phyloP scores from a whole-genome alignment of 192 early-diverging fungal genomes.

The Spizellomyces punctatus region DNA sequence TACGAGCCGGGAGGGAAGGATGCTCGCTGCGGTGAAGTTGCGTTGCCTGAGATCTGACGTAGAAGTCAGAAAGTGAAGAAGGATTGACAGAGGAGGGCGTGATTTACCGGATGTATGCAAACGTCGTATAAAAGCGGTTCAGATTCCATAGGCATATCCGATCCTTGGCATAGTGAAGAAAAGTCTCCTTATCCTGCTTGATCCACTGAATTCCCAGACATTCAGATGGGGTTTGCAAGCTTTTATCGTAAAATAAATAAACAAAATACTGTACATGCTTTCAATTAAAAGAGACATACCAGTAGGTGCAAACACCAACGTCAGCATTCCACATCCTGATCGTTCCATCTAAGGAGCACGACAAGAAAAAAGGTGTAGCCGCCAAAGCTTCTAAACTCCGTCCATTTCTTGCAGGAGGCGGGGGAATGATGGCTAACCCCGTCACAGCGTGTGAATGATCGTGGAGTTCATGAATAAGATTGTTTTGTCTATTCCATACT shows the following conservation, averaged over 20 bases:
- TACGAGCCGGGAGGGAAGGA: constrained; percentile 32
- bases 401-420: constrained; percentile 9
- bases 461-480: constrained; percentile 43
- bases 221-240: constrained; percentile 44
- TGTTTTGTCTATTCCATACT: constrained; percentile 47
- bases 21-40: constrained; percentile 21
- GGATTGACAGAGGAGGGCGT: not conserved
- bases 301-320: constrained; percentile 43
- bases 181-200: constrained; percentile 35
- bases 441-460: constrained; percentile 51
- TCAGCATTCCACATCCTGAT: constrained; percentile 58
- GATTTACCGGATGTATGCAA: constrained; percentile 36
- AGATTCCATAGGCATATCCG: constrained; percentile 48
- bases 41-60: constrained; percentile 28
- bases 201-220: constrained; percentile 56
- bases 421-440: constrained; percentile 39
- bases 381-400: constrained; percentile 21
- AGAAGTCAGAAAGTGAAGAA: not conserved
- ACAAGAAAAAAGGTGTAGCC: constrained; percentile 44
- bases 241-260: constrained; percentile 1
- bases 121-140: constrained; percentile 50
- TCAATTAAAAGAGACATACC: constrained; percentile 7
- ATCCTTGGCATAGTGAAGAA: constrained; percentile 45
- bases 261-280: not conserved
- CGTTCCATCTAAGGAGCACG: constrained; percentile 49